phyloP scores from a whole-genome alignment of 208 protist species.

The Perkinsela sp. region DNA sequence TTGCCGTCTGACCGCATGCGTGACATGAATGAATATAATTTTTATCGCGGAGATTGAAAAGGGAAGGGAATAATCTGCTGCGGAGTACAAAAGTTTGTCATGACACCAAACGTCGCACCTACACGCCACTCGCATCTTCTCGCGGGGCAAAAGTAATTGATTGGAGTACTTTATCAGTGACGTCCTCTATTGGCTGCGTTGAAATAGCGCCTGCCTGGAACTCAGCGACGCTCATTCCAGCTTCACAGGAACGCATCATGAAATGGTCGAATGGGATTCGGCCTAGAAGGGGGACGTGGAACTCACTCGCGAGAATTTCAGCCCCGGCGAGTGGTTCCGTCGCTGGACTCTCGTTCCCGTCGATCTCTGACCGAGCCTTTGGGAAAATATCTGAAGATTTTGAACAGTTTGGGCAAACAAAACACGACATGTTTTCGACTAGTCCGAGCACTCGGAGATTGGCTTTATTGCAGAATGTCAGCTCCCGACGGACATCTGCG shows the following conservation, averaged over 20 bases:
- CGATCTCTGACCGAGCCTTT: background rate
- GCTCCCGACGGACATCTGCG: constrained; percentile 85
- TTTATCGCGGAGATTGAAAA: no score
- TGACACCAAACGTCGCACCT: no score
- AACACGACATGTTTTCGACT: constrained; percentile 98
- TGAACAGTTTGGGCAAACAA: constrained; percentile 76
- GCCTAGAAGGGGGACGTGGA: constrained; percentile 45
- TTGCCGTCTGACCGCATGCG: no score
- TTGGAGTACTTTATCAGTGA: background rate
- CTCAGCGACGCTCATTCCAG: constrained; percentile 10
- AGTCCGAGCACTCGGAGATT: constrained; percentile 82
- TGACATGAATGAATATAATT: no score
- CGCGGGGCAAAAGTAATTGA: no score
- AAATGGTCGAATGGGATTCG: constrained; percentile 54
- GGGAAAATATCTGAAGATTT: constrained; percentile 70
- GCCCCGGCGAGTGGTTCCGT: constrained; percentile 21
- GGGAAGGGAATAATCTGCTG: no score
- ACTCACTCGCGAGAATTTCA: constrained; percentile 25
- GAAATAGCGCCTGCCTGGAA: background rate
- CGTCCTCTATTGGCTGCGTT: background rate
- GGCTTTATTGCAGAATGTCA: constrained; percentile 94
- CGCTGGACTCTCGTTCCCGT: constrained; percentile 6
- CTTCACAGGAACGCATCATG: constrained; percentile 64
- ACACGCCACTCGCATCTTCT: no score
- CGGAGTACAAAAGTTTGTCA: no score